These are phyloP conservation scores for Lecanosticta acicola DNA, from an alignment of 2,329 filamentous ascomycete species.

Conservation along the genomic window DNA sequence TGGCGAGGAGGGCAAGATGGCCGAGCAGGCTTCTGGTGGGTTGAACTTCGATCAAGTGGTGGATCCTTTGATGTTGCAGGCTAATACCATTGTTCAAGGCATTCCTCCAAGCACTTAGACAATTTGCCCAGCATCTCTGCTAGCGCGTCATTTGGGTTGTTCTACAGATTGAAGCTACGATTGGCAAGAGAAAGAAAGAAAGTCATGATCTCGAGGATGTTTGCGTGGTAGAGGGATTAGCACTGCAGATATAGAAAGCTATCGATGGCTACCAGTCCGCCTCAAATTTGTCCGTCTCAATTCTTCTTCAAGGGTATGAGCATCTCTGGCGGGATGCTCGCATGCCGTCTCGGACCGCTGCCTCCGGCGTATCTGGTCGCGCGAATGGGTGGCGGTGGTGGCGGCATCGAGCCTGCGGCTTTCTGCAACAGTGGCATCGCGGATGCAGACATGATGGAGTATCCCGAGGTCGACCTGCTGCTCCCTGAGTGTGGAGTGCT, in stretches of 20 bases:
- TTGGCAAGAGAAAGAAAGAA: no score
- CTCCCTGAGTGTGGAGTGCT: conserved; percentile 1
- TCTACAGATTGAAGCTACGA: no score
- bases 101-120: conserved; percentile 17
- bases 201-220: no score
- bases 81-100: conserved; percentile 19
- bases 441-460: conserved; percentile 15
- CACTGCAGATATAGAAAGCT: background rate
- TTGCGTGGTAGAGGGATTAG: background rate
- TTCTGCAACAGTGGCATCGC: conserved; percentile 7
- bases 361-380: background rate
- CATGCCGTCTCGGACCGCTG: background rate
- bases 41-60: conserved; percentile 13
- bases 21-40: conserved; percentile 33
- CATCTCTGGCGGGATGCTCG: background rate
- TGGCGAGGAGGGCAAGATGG: conserved; percentile 25
- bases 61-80: conserved; percentile 16
- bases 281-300: background rate
- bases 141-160: no score
- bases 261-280: background rate
- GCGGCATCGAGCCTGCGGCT: conserved; percentile 1
- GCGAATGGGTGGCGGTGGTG: conserved; percentile 1
- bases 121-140: no score
- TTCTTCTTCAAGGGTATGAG: background rate
- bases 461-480: conserved; percentile 21